phyloP scores from a whole-genome alignment of 768 basidiomycete genomes.

The Pilatotrama ljubarskyi region DNA sequence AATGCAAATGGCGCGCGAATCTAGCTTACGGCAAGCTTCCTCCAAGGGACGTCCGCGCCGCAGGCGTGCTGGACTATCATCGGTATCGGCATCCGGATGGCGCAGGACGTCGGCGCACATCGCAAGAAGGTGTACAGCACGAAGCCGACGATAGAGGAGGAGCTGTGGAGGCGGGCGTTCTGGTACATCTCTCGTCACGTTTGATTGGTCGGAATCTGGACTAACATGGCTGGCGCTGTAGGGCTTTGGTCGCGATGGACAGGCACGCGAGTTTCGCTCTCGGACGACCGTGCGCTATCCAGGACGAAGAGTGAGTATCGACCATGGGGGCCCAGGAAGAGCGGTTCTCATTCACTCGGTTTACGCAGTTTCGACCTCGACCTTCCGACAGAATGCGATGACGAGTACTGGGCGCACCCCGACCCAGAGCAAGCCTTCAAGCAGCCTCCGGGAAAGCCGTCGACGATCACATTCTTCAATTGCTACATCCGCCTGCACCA shows the following conservation, averaged over 20 bases:
- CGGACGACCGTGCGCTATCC: slow-evolving; percentile 71
- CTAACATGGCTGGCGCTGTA: slow-evolving; percentile 24
- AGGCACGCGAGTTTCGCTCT: slow-evolving; percentile 47
- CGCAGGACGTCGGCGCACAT: slow-evolving; percentile 78
- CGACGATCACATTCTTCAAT: slow-evolving; percentile 61
- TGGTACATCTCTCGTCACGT: slow-evolving; percentile 41
- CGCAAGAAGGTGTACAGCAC: slow-evolving; percentile 44
- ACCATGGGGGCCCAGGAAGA: no score
- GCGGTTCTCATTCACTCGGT: not conserved
- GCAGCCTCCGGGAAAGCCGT: slow-evolving; percentile 63
- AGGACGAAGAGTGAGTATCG: slow-evolving; percentile 68
- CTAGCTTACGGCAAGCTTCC: slow-evolving; percentile 40
- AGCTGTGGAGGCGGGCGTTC: slow-evolving; percentile 73
- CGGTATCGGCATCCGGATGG: slow-evolving; percentile 66
- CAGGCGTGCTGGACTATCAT: slow-evolving; percentile 58
- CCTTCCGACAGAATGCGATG: slow-evolving; percentile 78
- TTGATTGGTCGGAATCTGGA: not conserved
- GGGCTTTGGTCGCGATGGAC: slow-evolving; percentile 53
- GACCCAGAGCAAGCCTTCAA: slow-evolving; percentile 59
- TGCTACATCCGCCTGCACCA: slow-evolving; percentile 64
- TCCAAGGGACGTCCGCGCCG: slow-evolving; percentile 46
- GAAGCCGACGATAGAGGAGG: slow-evolving; percentile 53
- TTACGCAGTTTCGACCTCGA: slow-evolving; percentile 67
- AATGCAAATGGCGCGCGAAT: no score
- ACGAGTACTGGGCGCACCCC: slow-evolving; percentile 69